These are phyloP conservation scores for Brassica juncea DNA, from an alignment of 345 rosid species.

Conservation along the genomic window DNA sequence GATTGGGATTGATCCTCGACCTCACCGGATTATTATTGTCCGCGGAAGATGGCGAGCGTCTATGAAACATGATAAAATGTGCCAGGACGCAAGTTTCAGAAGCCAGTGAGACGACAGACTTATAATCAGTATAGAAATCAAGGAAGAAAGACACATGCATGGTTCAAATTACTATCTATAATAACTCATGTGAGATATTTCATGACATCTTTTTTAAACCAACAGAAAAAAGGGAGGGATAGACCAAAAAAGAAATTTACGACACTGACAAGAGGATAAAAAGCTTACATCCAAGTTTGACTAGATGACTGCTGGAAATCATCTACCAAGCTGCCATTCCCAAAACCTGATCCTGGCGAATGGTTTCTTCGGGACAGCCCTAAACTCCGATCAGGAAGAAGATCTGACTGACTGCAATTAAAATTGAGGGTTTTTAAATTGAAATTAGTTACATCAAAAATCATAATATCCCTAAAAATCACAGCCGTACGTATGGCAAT, in stretches of 20 bases:
- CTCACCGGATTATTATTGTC: conserved; percentile 45
- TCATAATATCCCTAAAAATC: conserved; percentile 5
- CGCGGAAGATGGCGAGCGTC: conserved; percentile 48
- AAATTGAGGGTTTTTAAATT: conserved; percentile 3
- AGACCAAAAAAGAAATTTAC: not conserved
- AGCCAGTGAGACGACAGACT: conserved; percentile 7
- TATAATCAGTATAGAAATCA: not conserved
- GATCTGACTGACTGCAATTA: conserved; percentile 40
- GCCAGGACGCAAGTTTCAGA: conserved; percentile 1
- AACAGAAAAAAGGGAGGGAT: conserved; percentile 6
- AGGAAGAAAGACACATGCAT: not conserved
- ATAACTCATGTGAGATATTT: not conserved
- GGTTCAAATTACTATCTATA: conserved; percentile 14
- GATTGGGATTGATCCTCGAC: conserved; percentile 39
- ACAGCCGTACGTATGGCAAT: not conserved
- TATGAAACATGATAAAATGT: conserved; percentile 36
- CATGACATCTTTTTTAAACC: not conserved
- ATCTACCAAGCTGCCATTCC: conserved; percentile 33
- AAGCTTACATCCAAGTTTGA: conserved; percentile 48
- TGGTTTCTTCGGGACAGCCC: conserved; percentile 36
- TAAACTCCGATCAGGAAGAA: conserved; percentile 35
- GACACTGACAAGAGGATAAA: conserved; percentile 13
- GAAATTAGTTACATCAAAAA: conserved; percentile 20
- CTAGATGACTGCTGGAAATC: conserved; percentile 38
- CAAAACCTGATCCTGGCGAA: conserved; percentile 40